A percentile compares a stretch with the other conserved stretches of the same genome.
Conservation (phyloP, 257 asterid species). For the Plantago major region DNA sequence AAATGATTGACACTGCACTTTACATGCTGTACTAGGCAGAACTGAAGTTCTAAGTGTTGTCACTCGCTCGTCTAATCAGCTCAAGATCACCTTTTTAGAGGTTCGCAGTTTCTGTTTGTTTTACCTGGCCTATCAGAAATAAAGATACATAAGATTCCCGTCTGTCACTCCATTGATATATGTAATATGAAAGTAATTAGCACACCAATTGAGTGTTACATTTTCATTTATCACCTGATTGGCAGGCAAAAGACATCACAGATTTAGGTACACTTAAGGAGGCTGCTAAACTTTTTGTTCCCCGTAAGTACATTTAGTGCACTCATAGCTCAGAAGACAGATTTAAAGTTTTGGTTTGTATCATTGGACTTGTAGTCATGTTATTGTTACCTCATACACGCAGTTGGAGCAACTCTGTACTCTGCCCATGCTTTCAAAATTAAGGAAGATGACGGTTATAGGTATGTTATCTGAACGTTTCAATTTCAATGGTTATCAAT, state of each 20-base stretch:
- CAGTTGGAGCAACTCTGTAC: slow-evolving; percentile 72
- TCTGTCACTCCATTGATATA: neutral
- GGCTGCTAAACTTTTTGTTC: slow-evolving; percentile 85
- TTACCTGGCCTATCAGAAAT: slow-evolving; percentile 19
- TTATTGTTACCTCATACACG: slow-evolving; percentile 13
- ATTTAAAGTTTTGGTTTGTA: slow-evolving; percentile 14
- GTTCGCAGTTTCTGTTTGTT: slow-evolving; percentile 41
- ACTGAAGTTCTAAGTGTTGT: slow-evolving; percentile 84
- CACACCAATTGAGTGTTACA: slow-evolving; percentile 7
- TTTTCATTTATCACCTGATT: slow-evolving; percentile 21
- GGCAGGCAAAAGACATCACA: slow-evolving; percentile 85
- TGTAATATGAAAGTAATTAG: neutral
- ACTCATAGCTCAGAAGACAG: slow-evolving; percentile 12
- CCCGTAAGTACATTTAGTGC: slow-evolving; percentile 42
- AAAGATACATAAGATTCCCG: neutral
- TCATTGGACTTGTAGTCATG: neutral
- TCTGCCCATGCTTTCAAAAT: slow-evolving; percentile 74
- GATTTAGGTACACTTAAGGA: slow-evolving; percentile 86
- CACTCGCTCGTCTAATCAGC: slow-evolving; percentile 72
- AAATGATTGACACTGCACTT: slow-evolving; percentile 18
- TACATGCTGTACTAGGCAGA: slow-evolving; percentile 47
- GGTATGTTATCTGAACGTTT: slow-evolving; percentile 32
- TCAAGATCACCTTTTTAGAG: slow-evolving; percentile 95
- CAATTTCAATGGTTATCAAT: too few relatives aligned
- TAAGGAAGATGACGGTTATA: slow-evolving; percentile 84